These are phyloP conservation scores for Dissophora ornata DNA, from an alignment of 192 early-diverging fungal genomes.

Conservation along the genomic window DNA sequence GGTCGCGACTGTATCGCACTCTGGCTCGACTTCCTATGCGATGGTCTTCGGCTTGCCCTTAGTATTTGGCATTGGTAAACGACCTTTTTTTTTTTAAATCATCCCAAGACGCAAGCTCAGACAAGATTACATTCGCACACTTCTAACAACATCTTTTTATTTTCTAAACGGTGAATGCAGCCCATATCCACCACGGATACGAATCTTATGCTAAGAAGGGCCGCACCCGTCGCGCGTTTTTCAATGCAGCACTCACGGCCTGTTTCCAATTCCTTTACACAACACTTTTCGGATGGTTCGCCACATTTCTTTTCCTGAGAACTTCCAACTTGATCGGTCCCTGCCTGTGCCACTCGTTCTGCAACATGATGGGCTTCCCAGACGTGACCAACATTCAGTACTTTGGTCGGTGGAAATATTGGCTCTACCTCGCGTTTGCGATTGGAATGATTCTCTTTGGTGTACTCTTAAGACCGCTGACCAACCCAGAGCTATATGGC, in stretches of 20 bases:
- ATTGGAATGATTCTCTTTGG: slow-evolving; percentile 46
- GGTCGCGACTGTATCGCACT: slow-evolving; percentile 61
- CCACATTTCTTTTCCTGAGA: slow-evolving; percentile 71
- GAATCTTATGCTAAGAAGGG: slow-evolving; percentile 64
- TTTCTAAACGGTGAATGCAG: slow-evolving; percentile 35
- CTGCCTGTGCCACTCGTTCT: slow-evolving; percentile 73
- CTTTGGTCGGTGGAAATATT: slow-evolving; percentile 34
- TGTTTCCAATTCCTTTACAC: slow-evolving; percentile 79
- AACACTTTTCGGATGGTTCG: slow-evolving; percentile 84
- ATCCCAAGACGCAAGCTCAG: background rate
- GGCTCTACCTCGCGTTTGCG: slow-evolving; percentile 36
- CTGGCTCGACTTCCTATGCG: slow-evolving; percentile 41
- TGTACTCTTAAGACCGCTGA: slow-evolving; percentile 42
- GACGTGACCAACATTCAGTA: slow-evolving; percentile 60
- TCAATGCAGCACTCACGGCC: slow-evolving; percentile 52
- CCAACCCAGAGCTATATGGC: slow-evolving; percentile 39
- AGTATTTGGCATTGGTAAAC: slow-evolving; percentile 77
- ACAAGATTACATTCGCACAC: too few relatives aligned
- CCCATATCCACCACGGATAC: slow-evolving; percentile 79
- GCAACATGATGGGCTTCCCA: slow-evolving; percentile 85
- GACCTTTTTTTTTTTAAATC: background rate
- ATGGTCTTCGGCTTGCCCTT: slow-evolving; percentile 71
- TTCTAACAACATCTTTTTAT: background rate
- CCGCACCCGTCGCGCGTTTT: slow-evolving; percentile 45
- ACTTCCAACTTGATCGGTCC: slow-evolving; percentile 66